Conservation (phyloP, 2,329 filamentous ascomycete species). For the Neonectria ditissima region DNA sequence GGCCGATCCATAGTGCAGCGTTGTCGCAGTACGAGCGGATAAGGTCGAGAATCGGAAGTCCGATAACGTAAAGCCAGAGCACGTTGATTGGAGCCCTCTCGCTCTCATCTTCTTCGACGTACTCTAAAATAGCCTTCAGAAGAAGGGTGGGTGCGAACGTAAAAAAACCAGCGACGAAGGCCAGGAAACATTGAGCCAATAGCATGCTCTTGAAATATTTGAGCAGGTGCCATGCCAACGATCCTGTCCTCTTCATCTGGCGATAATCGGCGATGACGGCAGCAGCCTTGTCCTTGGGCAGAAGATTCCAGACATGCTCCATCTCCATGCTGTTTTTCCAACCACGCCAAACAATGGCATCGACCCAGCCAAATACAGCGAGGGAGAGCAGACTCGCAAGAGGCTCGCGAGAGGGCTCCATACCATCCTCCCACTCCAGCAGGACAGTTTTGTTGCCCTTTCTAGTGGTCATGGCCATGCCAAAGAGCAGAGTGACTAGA, state of each 20-base stretch:
- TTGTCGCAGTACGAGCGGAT: slow-evolving; percentile 86
- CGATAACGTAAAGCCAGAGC: slow-evolving; percentile 94
- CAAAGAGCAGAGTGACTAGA: slow-evolving; percentile 78
- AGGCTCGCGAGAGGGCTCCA: slow-evolving; percentile 89
- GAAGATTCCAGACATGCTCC: slow-evolving; percentile 89
- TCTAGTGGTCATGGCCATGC: slow-evolving; percentile 82
- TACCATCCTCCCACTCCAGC: slow-evolving; percentile 87
- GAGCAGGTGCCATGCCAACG: slow-evolving; percentile 82
- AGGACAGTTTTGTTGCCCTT: slow-evolving; percentile 92
- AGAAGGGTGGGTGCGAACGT: slow-evolving; percentile 93
- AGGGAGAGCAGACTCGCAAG: slow-evolving; percentile 90
- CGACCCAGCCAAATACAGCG: slow-evolving; percentile 90
- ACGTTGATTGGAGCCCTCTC: slow-evolving; percentile 78
- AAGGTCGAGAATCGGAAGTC: slow-evolving; percentile 85
- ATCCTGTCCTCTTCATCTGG: slow-evolving; percentile 83
- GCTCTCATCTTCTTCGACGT: slow-evolving; percentile 83
- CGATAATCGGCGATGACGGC: slow-evolving; percentile 85
- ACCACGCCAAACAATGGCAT: slow-evolving; percentile 87
- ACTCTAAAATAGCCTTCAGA: slow-evolving; percentile 90
- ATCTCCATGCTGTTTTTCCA: slow-evolving; percentile 88
- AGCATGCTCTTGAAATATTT: slow-evolving; percentile 85
- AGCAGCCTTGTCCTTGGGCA: slow-evolving; percentile 88
- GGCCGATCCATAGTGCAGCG: slow-evolving; percentile 91
- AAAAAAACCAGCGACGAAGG: slow-evolving; percentile 81
- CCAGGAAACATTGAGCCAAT: slow-evolving; percentile 82